Evolutionary conservation across 2,329 filamentous ascomycete genomes (phyloP).

Genomic region (Alternaria tenuissima): DNA sequence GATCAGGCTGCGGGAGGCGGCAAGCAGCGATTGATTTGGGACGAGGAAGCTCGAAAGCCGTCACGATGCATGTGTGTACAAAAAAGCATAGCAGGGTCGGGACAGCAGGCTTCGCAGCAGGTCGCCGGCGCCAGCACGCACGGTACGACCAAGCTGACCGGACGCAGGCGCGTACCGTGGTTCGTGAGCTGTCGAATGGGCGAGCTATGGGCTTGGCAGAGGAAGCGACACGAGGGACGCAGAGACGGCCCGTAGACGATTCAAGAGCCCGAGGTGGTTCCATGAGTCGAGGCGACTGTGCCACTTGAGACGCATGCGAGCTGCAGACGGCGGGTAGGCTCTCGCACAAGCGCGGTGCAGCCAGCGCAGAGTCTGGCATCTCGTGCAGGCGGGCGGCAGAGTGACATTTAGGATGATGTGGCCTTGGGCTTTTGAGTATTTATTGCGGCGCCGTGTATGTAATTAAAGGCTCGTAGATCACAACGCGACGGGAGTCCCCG

Average conservation of each 20-base stretch:
- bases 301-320: conserved; percentile 13
- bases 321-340: not conserved
- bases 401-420: not conserved
- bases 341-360: conserved; percentile 12
- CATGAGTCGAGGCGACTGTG: conserved; percentile 13
- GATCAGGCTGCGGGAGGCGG: conserved; percentile 34
- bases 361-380: not conserved
- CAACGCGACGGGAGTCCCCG: conserved; percentile 34
- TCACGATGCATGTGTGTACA: not conserved
- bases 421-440: not conserved
- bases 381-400: not conserved
- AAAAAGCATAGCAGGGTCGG: not conserved
- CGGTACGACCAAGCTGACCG: conserved; percentile 10
- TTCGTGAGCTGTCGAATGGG: conserved; percentile 24
- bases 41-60: conserved; percentile 1
- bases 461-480: conserved; percentile 34
- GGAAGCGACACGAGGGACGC: conserved; percentile 23
- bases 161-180: conserved; percentile 31
- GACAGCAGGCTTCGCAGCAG: conserved; percentile 1
- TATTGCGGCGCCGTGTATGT: conserved; percentile 16
- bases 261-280: conserved; percentile 32
- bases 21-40: conserved; percentile 13
- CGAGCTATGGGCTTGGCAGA: conserved; percentile 23
- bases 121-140: conserved; percentile 9
- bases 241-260: conserved; percentile 33